phyloP scores from a whole-genome alignment of 2,329 filamentous ascomycete species.

The Fusarium chuoi region DNA sequence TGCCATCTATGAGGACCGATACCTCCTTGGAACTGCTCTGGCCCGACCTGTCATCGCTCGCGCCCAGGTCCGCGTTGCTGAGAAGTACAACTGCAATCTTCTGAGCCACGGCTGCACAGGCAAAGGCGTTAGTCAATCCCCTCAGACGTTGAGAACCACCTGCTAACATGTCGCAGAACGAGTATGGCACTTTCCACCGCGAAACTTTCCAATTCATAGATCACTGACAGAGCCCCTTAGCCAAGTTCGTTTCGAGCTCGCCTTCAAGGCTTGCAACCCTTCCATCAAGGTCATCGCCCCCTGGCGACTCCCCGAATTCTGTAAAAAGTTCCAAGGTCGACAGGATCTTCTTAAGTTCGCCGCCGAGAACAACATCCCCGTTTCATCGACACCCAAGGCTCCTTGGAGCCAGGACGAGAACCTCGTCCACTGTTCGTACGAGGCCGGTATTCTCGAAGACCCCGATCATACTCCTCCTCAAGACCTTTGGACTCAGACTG shows the following conservation, averaged over 20 bases:
- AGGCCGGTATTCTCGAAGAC: constrained; percentile 55
- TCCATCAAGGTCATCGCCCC: constrained; percentile 79
- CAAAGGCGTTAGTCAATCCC: constrained; percentile 61
- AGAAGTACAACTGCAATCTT: constrained; percentile 52
- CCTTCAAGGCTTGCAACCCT: constrained; percentile 61
- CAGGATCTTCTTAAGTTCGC: constrained; percentile 64
- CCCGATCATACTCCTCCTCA: constrained; percentile 68
- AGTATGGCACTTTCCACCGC: constrained; percentile 38
- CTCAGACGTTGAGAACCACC: background rate
- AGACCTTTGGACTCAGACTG: constrained; percentile 77
- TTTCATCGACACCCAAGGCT: constrained; percentile 77
- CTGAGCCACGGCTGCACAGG: constrained; percentile 67
- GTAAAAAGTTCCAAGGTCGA: constrained; percentile 67
- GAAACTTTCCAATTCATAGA: background rate
- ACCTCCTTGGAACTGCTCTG: constrained; percentile 62
- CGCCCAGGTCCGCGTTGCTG: constrained; percentile 52
- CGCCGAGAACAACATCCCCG: constrained; percentile 72
- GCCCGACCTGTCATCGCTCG: constrained; percentile 75
- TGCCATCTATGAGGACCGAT: constrained; percentile 50
- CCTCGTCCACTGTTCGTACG: constrained; percentile 36
- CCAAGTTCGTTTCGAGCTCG: constrained; percentile 54
- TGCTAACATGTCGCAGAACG: constrained; percentile 36
- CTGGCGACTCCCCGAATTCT: constrained; percentile 77
- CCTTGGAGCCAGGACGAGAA: constrained; percentile 68
- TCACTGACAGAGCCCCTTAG: constrained; percentile 33